phyloP scores from a whole-genome alignment of 179 eudicot genomes.

The Camellia oleifera region DNA sequence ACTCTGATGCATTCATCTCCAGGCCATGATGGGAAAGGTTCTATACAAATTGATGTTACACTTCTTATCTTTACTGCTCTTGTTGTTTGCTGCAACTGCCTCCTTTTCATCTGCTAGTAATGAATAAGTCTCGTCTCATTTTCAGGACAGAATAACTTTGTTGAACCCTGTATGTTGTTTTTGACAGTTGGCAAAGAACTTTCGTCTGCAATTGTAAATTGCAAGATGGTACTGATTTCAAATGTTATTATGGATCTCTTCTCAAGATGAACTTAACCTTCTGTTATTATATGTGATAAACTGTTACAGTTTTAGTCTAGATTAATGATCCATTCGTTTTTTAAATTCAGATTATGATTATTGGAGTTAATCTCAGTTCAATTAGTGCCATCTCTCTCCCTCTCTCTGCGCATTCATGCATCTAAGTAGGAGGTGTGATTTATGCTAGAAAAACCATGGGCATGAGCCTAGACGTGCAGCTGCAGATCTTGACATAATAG shows the following conservation, averaged over 20 bases:
- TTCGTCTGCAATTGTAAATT: background rate
- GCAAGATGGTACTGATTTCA: background rate
- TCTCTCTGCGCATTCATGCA: no score
- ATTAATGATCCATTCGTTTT: no score
- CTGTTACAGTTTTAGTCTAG: background rate
- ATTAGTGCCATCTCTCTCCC: no score
- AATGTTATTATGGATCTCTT: background rate
- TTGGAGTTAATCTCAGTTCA: no score
- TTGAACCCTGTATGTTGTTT: background rate
- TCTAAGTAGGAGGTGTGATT: no score
- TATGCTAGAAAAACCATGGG: no score
- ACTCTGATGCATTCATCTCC: constrained; percentile 21
- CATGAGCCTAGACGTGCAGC: no score
- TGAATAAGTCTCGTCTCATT: background rate
- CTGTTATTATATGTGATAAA: background rate
- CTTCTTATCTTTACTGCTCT: background rate
- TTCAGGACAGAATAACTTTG: background rate
- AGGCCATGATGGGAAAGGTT: constrained; percentile 7
- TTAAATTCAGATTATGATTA: no score
- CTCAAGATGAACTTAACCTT: background rate
- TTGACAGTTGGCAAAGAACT: background rate
- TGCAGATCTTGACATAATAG: no score
- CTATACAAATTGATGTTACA: background rate
- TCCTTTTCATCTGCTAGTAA: background rate
- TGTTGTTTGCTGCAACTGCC: background rate